Evolutionary conservation across 257 asterid species (phyloP), one percentile per base, ranked within the genome.

Genomic region (Penstemon davidsonii): DNA sequence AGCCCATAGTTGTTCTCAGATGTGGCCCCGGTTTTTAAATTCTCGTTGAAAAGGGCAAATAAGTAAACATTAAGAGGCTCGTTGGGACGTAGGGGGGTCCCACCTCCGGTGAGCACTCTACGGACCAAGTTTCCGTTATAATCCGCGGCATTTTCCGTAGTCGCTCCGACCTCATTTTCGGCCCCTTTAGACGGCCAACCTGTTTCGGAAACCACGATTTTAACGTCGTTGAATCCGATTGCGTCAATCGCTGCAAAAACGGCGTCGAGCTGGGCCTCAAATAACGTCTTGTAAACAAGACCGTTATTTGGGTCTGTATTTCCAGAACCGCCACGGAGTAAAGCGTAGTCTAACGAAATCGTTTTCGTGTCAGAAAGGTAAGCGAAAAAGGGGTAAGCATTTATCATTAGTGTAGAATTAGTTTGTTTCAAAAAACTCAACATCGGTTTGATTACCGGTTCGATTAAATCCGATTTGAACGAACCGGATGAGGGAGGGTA

Each of bases 171-270:
- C 19, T 92, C 96, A 0, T 78, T 79, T 4, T 83, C 88, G 55
- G 84, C 95, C 1, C 98, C 98, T 56, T 85, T 85, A 0, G 95
- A 86, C n/a, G 98, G 98, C 98, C 98, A 92, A 0, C 98, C 98
- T 6, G 97, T 90, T 54, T 92, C 98, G 0, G 98, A 78, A 3
- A 90, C 77, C 60, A 68, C 87, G 43, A 86, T 4, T 12, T 79
- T 78, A 0, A 92, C 57, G 54, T 85, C 91, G 66, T 69, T 46
- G 69, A 78, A 88, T 5, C 80, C 77, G 4, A 81, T 3, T 0
- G 85, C 86, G 5, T 64, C 58, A 91, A 85, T 81, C 0, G 97
- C 97, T 0, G 98, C 87, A 62, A 19, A 90, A 4, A 86, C 97
- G 46, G 98, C 95, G 83, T 92, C 98, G 52, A 86, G 62, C 36